Conservation (phyloP, 768 basidiomycete genomes). For the Boletus coccyginus region DNA sequence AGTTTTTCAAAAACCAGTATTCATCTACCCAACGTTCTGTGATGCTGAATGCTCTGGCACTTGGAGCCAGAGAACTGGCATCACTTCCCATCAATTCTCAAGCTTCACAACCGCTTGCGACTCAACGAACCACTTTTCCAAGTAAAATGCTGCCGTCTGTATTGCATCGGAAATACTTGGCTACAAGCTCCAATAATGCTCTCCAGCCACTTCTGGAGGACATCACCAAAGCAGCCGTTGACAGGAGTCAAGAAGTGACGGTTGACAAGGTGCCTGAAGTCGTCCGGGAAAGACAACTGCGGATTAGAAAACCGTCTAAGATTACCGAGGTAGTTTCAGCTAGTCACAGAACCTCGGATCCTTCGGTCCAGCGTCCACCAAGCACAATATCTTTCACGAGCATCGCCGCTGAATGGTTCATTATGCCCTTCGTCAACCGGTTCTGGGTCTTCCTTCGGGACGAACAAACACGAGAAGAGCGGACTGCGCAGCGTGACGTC, state of each 20-base stretch:
- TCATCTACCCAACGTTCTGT: conserved; percentile 81
- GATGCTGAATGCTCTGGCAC: conserved; percentile 81
- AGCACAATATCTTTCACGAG: conserved; percentile 48
- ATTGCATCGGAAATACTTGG: conserved; percentile 69
- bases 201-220: conserved; percentile 60
- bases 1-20: conserved; percentile 93
- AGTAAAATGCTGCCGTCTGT: conserved; percentile 73
- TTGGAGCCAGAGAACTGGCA: conserved; percentile 84
- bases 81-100: conserved; percentile 36
- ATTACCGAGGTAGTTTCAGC: conserved; percentile 41
- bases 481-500: conserved; percentile 56
- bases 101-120: conserved; percentile 30
- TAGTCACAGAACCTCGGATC: conserved; percentile 17
- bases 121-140: conserved; percentile 57
- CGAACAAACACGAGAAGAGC: conserved; percentile 71
- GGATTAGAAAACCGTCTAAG: conserved; percentile 49
- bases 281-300: conserved; percentile 71
- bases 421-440: conserved; percentile 86
- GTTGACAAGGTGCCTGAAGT: conserved; percentile 58
- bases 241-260: conserved; percentile 53
- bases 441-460: conserved; percentile 95
- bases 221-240: conserved; percentile 62
- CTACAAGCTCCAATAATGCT: conserved; percentile 36
- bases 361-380: conserved; percentile 5
- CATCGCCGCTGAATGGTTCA: conserved; percentile 84